These are phyloP conservation scores for Pythium pectinolyticum DNA, from an alignment of 352 stramenopile genomes.

Conservation along the genomic window DNA sequence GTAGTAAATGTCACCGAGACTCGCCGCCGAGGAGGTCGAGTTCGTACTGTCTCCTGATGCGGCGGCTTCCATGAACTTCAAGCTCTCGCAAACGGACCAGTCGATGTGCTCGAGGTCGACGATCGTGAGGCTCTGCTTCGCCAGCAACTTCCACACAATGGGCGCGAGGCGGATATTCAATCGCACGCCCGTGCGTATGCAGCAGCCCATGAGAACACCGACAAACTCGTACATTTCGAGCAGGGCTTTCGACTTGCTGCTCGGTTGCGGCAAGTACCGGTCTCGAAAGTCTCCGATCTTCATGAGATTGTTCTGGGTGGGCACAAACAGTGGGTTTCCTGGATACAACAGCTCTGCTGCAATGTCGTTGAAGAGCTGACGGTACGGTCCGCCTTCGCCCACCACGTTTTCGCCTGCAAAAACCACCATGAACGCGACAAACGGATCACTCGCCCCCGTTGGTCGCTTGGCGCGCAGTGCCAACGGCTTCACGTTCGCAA, in stretches of 20 bases:
- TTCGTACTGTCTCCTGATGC: constrained; percentile 5
- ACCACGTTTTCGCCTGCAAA: constrained; percentile 82
- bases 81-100: constrained; percentile 35
- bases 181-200: constrained; percentile 70
- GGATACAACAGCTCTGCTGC: constrained; percentile 57
- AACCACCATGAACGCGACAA: constrained; percentile 78
- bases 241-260: constrained; percentile 50
- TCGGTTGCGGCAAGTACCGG: constrained; percentile 60
- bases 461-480: constrained; percentile 68
- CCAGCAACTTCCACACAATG: constrained; percentile 79
- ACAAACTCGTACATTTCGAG: constrained; percentile 81
- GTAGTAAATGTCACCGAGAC: constrained; percentile 41
- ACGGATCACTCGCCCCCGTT: constrained; percentile 73
- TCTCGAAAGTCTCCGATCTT: constrained; percentile 76
- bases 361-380: constrained; percentile 81
- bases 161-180: constrained; percentile 72
- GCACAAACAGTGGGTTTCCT: constrained; percentile 58
- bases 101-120: constrained; percentile 67
- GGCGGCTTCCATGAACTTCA: constrained; percentile 30
- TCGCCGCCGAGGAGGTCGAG: constrained; percentile 4
- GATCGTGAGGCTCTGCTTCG: constrained; percentile 64
- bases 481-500: constrained; percentile 46
- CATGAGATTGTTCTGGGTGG: constrained; percentile 69
- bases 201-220: constrained; percentile 75
- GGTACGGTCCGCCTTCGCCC: constrained; percentile 74